These are phyloP conservation scores for Starmerella asiatica DNA, from an alignment of 805 yeast species.

Conservation along the genomic window DNA sequence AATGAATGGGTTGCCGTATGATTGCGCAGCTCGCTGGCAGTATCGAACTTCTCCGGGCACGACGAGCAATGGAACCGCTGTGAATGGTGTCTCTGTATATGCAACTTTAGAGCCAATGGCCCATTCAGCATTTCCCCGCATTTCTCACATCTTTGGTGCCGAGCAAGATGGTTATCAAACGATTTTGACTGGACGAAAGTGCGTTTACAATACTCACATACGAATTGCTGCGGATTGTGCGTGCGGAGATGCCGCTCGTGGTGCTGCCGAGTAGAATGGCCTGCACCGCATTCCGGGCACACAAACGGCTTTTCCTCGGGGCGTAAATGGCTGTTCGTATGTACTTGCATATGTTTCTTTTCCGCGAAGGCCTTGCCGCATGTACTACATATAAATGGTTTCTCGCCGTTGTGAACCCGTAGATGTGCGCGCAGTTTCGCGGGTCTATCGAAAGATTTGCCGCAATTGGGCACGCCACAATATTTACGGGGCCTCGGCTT, in stretches of 20 bases:
- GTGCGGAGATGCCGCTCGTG: slow-evolving; percentile 69
- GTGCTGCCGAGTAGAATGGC: slow-evolving; percentile 70
- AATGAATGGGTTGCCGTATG: slow-evolving; percentile 3
- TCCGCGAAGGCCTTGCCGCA: slow-evolving; percentile 60
- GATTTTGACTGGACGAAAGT: slow-evolving; percentile 65
- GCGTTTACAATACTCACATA: slow-evolving; percentile 48
- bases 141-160: slow-evolving; percentile 24
- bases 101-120: slow-evolving; percentile 53
- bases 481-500: slow-evolving; percentile 29
- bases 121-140: slow-evolving; percentile 56
- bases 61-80: slow-evolving; percentile 23
- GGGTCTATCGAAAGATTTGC: slow-evolving; percentile 67
- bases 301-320: slow-evolving; percentile 50
- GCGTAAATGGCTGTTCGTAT: slow-evolving; percentile 44
- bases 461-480: slow-evolving; percentile 50
- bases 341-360: slow-evolving; percentile 69
- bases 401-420: slow-evolving; percentile 59
- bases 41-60: slow-evolving; percentile 20
- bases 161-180: slow-evolving; percentile 53
- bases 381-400: slow-evolving; percentile 57
- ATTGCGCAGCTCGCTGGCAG: slow-evolving; percentile 1
- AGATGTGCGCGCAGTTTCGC: slow-evolving; percentile 71
- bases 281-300: slow-evolving; percentile 68
- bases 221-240: slow-evolving; percentile 55
- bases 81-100: slow-evolving; percentile 51